Evolutionary conservation across 1,284 basidiomycete genomes (phyloP).

Genomic region (Leccinum ambiguum): DNA sequence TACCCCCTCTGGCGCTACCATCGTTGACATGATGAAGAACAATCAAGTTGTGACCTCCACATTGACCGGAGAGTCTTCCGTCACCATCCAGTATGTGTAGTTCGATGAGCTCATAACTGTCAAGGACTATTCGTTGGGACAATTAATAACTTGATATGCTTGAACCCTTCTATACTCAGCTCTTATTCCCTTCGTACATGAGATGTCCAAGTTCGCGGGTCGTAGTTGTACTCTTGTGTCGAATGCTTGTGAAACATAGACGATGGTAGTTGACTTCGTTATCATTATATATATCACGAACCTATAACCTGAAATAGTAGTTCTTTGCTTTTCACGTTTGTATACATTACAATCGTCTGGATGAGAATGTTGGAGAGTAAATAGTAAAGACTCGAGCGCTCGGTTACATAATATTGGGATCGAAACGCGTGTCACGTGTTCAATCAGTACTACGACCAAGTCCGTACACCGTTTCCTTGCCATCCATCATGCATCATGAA

Average conservation of each 20-base stretch:
- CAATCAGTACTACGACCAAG: too few species aligned
- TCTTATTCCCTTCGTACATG: background rate
- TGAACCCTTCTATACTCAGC: background rate
- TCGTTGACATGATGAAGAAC: constrained; percentile 8
- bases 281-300: background rate
- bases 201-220: background rate
- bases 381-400: too few species aligned
- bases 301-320: background rate
- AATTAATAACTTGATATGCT: background rate
- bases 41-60: constrained; percentile 8
- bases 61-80: background rate
- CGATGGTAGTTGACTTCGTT: background rate
- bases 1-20: constrained; percentile 6
- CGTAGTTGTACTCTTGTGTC: background rate
- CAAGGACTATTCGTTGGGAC: background rate
- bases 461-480: background rate
- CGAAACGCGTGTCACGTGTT: too few species aligned
- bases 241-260: background rate
- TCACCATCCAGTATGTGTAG: constrained; percentile 9
- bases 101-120: background rate
- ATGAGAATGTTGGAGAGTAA: background rate
- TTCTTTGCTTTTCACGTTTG: background rate
- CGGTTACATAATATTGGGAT: too few species aligned
- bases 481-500: background rate
- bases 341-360: background rate